Conservation (phyloP, 176 grass and related monocot genomes). For the Poa pratensis region DNA sequence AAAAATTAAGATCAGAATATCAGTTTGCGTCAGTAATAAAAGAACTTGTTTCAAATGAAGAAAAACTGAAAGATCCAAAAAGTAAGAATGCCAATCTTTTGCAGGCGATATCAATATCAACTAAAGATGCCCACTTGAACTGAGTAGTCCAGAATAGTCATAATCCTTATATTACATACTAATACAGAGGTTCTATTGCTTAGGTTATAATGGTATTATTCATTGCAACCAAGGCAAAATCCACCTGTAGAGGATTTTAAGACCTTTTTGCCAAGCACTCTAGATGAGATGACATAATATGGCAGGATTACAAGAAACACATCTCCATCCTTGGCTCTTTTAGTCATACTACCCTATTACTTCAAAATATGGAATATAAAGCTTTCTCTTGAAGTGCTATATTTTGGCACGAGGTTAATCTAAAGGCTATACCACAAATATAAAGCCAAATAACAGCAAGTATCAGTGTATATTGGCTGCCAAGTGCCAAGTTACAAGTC, state of each 20-base stretch:
- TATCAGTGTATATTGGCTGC: neutral
- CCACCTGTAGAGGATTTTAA: neutral
- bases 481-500: neutral
- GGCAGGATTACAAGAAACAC: neutral
- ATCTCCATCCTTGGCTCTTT: neutral
- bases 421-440: conserved; percentile 9
- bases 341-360: neutral
- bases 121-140: conserved; percentile 6
- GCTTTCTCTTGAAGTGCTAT: conserved; percentile 9
- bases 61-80: conserved; percentile 2
- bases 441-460: neutral
- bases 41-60: conserved; percentile 7
- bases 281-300: neutral
- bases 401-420: neutral
- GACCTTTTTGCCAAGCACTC: neutral
- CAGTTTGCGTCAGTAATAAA: conserved; percentile 23
- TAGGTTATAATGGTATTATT: neutral
- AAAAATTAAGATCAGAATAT: conserved; percentile 41
- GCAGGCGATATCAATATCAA: conserved; percentile 7
- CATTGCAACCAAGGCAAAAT: conserved; percentile 16
- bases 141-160: conserved; percentile 17
- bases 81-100: conserved; percentile 11
- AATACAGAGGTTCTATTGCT: neutral
- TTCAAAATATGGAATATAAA: neutral
- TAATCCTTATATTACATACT: conserved; percentile 25